phyloP scores from a whole-genome alignment of 1,284 basidiomycete species.

The Heterobasidion irregulare region DNA sequence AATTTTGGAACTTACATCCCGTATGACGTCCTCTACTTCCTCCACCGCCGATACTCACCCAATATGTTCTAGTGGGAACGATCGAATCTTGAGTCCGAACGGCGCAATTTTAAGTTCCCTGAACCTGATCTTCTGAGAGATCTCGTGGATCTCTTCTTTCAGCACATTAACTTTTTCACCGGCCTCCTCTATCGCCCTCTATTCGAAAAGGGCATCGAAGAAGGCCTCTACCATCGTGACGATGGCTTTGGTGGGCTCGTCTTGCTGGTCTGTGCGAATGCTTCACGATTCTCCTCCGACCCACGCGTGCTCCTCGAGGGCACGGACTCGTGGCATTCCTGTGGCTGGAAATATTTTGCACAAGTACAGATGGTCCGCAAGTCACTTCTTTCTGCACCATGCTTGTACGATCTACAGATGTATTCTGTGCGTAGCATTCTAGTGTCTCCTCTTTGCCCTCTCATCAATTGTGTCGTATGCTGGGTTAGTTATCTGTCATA shows the following conservation, averaged over 20 bases:
- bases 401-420: conserved; percentile 64
- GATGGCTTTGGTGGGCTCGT: conserved; percentile 60
- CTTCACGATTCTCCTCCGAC: conserved; percentile 63
- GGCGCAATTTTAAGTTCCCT: conserved; percentile 40
- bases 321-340: conserved; percentile 41
- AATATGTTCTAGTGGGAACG: conserved; percentile 22
- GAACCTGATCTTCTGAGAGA: conserved; percentile 48
- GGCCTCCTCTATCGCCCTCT: conserved; percentile 76
- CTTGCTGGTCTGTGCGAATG: conserved; percentile 70
- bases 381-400: conserved; percentile 47
- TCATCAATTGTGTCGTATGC: neutral
- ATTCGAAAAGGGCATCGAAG: conserved; percentile 56
- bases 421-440: conserved; percentile 25
- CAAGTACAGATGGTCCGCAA: conserved; percentile 54
- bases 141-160: conserved; percentile 69
- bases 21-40: conserved; percentile 9
- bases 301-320: conserved; percentile 49
- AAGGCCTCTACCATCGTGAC: conserved; percentile 51
- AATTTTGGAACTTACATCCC: conserved; percentile 21
- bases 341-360: conserved; percentile 71
- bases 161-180: conserved; percentile 46
- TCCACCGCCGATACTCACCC: neutral
- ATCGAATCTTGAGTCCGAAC: conserved; percentile 20
- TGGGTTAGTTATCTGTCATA: conserved; percentile 22
- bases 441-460: neutral